phyloP scores from a whole-genome alignment of 1,284 basidiomycete genomes.

The Ganoderma sp. region DNA sequence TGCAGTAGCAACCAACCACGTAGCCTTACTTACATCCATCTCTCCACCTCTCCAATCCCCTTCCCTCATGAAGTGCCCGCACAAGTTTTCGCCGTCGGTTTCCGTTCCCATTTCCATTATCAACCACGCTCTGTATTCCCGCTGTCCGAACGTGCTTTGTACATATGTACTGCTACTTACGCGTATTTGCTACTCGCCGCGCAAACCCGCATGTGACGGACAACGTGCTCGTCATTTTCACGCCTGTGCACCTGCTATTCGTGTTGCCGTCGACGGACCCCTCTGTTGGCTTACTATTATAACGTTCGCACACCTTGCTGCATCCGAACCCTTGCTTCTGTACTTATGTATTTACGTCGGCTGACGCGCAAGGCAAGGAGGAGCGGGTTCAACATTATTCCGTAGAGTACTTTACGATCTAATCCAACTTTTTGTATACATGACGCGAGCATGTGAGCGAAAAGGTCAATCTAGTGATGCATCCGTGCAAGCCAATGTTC shows the following conservation, averaged over 20 bases:
- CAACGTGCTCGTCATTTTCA: not conserved
- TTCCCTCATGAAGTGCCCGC: not conserved
- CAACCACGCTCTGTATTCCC: constrained; percentile 32
- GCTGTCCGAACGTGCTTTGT: constrained; percentile 36
- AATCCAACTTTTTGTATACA: constrained; percentile 22
- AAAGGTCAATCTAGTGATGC: not conserved
- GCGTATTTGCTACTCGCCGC: not conserved
- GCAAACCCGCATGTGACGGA: not conserved
- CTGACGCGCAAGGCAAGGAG: constrained; percentile 7
- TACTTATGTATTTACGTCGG: not conserved
- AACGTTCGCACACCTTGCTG: not conserved
- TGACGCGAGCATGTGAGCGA: not conserved
- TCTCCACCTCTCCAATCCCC: not conserved
- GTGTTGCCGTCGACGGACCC: not conserved
- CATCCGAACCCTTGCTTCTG: not conserved
- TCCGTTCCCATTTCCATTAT: not conserved
- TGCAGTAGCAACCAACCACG: constrained; percentile 27
- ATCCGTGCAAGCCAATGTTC: not conserved
- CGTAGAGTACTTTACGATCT: constrained; percentile 22
- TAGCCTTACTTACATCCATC: constrained; percentile 19
- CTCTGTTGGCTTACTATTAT: not conserved
- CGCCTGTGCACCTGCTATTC: not conserved
- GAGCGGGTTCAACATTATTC: constrained; percentile 21
- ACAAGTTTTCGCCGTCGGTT: not conserved
- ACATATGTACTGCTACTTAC: constrained; percentile 32